Conservation (phyloP, 2,329 filamentous ascomycete genomes). For the Periconia sp. region DNA sequence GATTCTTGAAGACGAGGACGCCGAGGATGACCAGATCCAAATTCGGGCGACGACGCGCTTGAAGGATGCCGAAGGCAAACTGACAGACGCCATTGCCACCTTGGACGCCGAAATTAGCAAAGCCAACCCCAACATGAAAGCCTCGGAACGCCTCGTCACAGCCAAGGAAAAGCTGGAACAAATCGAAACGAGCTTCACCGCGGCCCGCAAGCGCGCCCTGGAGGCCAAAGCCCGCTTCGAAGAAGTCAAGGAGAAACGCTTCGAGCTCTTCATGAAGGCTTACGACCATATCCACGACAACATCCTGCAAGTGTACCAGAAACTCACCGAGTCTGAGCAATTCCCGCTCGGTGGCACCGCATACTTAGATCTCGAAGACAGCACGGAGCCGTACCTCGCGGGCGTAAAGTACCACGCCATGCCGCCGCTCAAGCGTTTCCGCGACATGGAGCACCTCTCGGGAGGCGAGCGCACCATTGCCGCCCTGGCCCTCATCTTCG, state of each 20-base stretch:
- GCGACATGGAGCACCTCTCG: slow-evolving; percentile 97
- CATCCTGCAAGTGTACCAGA: slow-evolving; percentile 91
- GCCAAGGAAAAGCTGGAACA: slow-evolving; percentile 80
- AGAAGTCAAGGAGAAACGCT: slow-evolving; percentile 76
- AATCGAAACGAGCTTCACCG: slow-evolving; percentile 87
- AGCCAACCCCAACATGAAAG: slow-evolving; percentile 94
- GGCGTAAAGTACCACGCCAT: slow-evolving; percentile 99
- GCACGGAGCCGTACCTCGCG: slow-evolving; percentile 92
- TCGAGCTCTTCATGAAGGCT: slow-evolving; percentile 91
- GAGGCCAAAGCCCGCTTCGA: slow-evolving; percentile 82
- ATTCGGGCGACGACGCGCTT: slow-evolving; percentile 19
- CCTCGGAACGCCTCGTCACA: slow-evolving; percentile 84
- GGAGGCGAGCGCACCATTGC: slow-evolving; percentile 99
- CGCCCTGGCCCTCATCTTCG: slow-evolving; percentile 91
- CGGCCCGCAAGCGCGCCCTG: slow-evolving; percentile 73
- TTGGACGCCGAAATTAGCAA: slow-evolving; percentile 84
- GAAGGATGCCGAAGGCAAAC: slow-evolving; percentile 63
- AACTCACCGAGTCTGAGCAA: slow-evolving; percentile 85
- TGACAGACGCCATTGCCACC: slow-evolving; percentile 75
- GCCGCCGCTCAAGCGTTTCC: slow-evolving; percentile 96
- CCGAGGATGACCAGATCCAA: slow-evolving; percentile 53
- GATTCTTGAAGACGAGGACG: slow-evolving; percentile 60
- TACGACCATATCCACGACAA: slow-evolving; percentile 94
- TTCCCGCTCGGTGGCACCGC: slow-evolving; percentile 88
- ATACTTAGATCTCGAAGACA: slow-evolving; percentile 93